Conservation (phyloP, 129 eudicot genomes). For the Glebionis coronaria region DNA sequence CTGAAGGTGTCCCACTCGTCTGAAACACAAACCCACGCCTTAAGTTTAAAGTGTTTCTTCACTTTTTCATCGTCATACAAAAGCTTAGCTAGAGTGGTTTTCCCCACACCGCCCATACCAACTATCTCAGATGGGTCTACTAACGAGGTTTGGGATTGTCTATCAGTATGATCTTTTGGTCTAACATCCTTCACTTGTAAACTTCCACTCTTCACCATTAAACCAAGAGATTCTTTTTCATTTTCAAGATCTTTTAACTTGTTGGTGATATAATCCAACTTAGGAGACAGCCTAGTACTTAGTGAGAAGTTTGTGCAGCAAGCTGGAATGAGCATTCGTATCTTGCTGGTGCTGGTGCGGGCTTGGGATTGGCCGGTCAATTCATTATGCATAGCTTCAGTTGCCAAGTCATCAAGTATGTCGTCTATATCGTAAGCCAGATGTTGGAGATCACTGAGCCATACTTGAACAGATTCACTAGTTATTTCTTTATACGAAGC, state of each 20-base stretch:
- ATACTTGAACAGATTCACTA: neutral
- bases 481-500: neutral
- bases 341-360: neutral
- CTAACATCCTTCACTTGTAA: too few relatives aligned
- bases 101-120: conserved; percentile 23
- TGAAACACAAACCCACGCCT: too few relatives aligned
- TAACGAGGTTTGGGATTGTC: conserved; percentile 27
- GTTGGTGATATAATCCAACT: neutral
- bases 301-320: neutral
- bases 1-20: too few relatives aligned
- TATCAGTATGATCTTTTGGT: neutral
- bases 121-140: conserved; percentile 25
- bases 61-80: neutral
- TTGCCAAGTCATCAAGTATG: neutral
- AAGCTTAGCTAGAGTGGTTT: conserved; percentile 8
- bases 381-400: neutral
- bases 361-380: neutral
- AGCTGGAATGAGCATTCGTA: neutral
- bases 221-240: neutral
- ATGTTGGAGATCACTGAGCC: neutral
- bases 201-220: neutral
- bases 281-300: neutral
- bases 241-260: neutral
- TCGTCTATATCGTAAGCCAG: neutral
- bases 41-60: conserved; percentile 23